Percentiles rank a stretch among this genome's conserved stretches.
Evolutionary conservation across 2,329 filamentous ascomycete species (phyloP).

Genomic region (Pestalotiopsis sp.): DNA sequence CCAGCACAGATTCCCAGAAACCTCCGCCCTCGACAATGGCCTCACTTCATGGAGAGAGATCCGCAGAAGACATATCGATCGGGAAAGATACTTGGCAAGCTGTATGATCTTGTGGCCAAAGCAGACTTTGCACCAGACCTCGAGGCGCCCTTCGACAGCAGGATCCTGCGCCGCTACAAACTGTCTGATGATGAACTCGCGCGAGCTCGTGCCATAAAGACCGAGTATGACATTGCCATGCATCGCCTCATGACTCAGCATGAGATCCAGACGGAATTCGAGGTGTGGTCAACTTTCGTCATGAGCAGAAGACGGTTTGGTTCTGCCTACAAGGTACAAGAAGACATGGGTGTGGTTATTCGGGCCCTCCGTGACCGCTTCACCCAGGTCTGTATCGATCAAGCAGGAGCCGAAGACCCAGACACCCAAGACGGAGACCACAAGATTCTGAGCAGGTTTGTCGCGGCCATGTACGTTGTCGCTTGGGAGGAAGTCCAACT

Average conservation of each 20-base stretch:
- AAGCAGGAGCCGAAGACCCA: conserved; percentile 54
- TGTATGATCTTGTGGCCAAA: conserved; percentile 75
- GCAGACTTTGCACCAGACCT: conserved; percentile 76
- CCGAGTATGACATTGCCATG: conserved; percentile 75
- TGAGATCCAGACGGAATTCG: conserved; percentile 84
- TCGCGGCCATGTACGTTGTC: conserved; percentile 85
- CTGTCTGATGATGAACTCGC: conserved; percentile 57
- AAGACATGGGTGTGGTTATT: conserved; percentile 75
- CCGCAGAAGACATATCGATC: conserved; percentile 65
- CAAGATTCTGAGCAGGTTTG: conserved; percentile 67
- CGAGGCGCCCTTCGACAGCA: conserved; percentile 71
- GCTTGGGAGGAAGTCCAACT: conserved; percentile 71
- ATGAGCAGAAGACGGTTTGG: conserved; percentile 72
- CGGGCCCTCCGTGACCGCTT: conserved; percentile 69
- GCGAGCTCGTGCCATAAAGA: conserved; percentile 69
- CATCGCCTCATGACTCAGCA: conserved; percentile 83
- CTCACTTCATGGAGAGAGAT: conserved; percentile 85
- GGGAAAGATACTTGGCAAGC: conserved; percentile 70
- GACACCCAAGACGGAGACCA: conserved; percentile 48
- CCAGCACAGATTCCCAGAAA: conserved; percentile 68
- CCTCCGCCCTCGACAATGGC: conserved; percentile 68
- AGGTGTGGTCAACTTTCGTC: conserved; percentile 87
- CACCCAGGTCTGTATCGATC: conserved; percentile 65
- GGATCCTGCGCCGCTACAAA: conserved; percentile 68
- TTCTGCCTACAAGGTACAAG: conserved; percentile 83